These are phyloP conservation scores for Cladophialophora yegresii DNA, from an alignment of 2,329 filamentous ascomycete species.

Conservation along the genomic window DNA sequence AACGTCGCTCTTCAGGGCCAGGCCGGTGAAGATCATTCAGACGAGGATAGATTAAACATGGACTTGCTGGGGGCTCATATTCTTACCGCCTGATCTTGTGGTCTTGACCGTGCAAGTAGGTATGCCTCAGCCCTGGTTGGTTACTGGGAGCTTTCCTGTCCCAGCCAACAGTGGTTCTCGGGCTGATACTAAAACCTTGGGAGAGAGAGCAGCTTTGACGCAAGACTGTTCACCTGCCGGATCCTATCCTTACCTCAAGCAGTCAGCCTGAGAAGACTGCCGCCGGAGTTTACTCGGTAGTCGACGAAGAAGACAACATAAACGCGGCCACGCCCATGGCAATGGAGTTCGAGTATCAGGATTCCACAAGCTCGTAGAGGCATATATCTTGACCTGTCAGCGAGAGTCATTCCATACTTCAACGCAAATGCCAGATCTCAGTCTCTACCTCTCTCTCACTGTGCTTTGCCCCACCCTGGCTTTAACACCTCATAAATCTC, in stretches of 20 bases:
- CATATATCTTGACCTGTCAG: background rate
- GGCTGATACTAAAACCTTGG: background rate
- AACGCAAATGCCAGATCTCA: background rate
- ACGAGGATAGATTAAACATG: background rate
- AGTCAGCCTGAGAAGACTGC: background rate
- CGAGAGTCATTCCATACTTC: background rate
- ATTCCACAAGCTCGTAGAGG: background rate
- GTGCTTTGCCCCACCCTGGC: slow-evolving; percentile 52
- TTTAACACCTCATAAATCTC: slow-evolving; percentile 56
- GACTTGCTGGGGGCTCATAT: background rate
- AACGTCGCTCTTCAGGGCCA: background rate
- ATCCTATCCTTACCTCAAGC: background rate
- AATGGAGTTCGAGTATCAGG: background rate
- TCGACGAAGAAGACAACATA: background rate
- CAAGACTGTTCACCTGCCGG: background rate
- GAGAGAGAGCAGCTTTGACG: background rate
- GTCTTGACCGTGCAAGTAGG: slow-evolving; percentile 26
- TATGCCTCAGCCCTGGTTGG: slow-evolving; percentile 29
- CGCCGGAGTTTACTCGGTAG: background rate
- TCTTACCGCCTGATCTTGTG: background rate
- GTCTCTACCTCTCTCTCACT: background rate
- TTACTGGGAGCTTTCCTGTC: background rate
- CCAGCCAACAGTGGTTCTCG: background rate
- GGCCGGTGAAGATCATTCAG: background rate
- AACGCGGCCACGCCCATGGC: background rate